Evolutionary conservation across 176 grass and related monocot species (phyloP).

Genomic region (Oropetium thomaeum): DNA sequence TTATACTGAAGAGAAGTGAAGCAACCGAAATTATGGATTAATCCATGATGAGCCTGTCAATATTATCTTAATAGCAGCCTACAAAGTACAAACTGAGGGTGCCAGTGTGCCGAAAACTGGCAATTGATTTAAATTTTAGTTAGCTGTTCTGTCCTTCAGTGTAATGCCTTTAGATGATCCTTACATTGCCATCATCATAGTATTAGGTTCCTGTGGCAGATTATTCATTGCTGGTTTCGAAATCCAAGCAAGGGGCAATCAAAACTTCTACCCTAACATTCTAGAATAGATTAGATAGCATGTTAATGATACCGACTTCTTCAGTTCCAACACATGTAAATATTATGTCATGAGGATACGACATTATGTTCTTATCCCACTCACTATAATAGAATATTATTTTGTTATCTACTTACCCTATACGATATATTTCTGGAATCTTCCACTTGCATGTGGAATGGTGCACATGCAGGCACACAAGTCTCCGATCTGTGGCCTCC

Average conservation of each 20-base stretch:
- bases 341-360: no score
- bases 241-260: conserved; percentile 9
- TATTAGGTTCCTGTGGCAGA: background rate
- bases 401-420: background rate
- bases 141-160: conserved; percentile 9
- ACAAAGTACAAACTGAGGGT: conserved; percentile 1
- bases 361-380: background rate
- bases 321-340: conserved; percentile 21
- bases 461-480: conserved; percentile 16
- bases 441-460: conserved; percentile 16
- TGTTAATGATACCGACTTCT: conserved; percentile 13
- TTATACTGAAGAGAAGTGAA: conserved; percentile 71
- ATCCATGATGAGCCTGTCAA: conserved; percentile 29
- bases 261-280: conserved; percentile 28
- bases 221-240: conserved; percentile 9
- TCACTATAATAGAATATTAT: background rate
- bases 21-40: conserved; percentile 42
- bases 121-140: conserved; percentile 36
- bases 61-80: conserved; percentile 35
- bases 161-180: conserved; percentile 2
- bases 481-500: background rate
- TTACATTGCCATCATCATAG: conserved; percentile 22
- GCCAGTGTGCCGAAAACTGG: conserved; percentile 8
- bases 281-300: conserved; percentile 35
- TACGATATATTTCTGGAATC: background rate